A percentile compares a stretch with the other conserved stretches of the same genome.
phyloP scores from a whole-genome alignment of 768 basidiomycete genomes.

The Paxillus involutus region DNA sequence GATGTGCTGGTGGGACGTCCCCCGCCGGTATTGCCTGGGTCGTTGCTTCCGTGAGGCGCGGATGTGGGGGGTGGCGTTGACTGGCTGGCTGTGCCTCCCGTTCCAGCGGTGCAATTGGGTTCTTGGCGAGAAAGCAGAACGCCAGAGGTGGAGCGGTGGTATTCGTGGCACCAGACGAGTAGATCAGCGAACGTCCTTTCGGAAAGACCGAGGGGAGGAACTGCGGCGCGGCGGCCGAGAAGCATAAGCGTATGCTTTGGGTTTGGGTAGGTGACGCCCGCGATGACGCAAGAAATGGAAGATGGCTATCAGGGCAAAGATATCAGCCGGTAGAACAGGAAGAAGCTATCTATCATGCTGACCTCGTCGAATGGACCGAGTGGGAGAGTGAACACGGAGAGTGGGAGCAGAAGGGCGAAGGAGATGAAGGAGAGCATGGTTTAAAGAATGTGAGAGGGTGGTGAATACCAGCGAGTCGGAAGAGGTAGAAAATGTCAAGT shows the following conservation, averaged over 20 bases:
- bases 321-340: neutral
- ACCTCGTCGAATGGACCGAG: conserved; percentile 14
- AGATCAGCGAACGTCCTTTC: conserved; percentile 23
- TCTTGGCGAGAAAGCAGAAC: conserved; percentile 25
- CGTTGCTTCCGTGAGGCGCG: neutral
- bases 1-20: too few species aligned
- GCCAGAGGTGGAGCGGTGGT: conserved; percentile 7
- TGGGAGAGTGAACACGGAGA: conserved; percentile 19
- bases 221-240: conserved; percentile 18
- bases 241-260: conserved; percentile 22
- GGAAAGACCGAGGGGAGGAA: conserved; percentile 24
- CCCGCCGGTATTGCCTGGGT: too few species aligned
- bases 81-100: neutral
- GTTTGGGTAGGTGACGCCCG: conserved; percentile 24
- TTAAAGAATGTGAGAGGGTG: conserved; percentile 10
- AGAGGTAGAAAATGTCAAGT: neutral
- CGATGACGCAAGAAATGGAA: conserved; percentile 24
- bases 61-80: neutral
- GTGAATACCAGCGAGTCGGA: neutral
- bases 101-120: conserved; percentile 9
- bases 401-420: conserved; percentile 19
- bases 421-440: conserved; percentile 21
- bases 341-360: neutral
- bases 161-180: conserved; percentile 28
- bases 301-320: conserved; percentile 1